A percentile compares a stretch with the other conserved stretches of the same genome.
These are phyloP conservation scores for Dendrocalamus sinicus DNA, from an alignment of 176 grass and related monocot genomes.

Conservation along the genomic window DNA sequence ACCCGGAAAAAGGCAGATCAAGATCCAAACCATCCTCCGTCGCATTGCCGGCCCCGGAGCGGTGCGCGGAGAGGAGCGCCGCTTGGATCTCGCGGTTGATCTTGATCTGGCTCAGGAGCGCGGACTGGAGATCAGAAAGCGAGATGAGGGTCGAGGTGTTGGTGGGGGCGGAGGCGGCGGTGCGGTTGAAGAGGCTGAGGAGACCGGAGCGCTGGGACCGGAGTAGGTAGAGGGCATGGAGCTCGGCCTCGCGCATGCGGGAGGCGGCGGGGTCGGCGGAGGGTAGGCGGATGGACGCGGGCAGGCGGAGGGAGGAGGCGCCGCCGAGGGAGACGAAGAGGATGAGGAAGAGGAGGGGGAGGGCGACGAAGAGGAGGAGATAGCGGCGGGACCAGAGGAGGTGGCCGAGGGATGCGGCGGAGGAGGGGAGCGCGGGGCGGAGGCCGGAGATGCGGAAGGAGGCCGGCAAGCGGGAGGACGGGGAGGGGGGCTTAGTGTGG, in stretches of 20 bases:
- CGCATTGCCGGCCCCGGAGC: conserved; percentile 50
- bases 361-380: conserved; percentile 30
- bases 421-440: conserved; percentile 41
- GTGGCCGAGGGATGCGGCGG: conserved; percentile 47
- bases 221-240: conserved; percentile 79
- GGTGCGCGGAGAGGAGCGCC: conserved; percentile 72
- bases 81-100: conserved; percentile 82
- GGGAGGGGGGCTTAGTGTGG: conserved; percentile 53
- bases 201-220: conserved; percentile 72
- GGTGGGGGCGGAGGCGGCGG: conserved; percentile 20
- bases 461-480: conserved; percentile 18
- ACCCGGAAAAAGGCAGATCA: conserved; percentile 50
- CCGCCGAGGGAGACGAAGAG: no score
- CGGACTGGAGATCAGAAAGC: conserved; percentile 63
- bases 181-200: conserved; percentile 70
- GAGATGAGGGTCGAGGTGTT: conserved; percentile 43
- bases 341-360: not conserved
- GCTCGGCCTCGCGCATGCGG: conserved; percentile 84
- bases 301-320: no score
- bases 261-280: conserved; percentile 49
- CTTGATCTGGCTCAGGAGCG: conserved; percentile 76
- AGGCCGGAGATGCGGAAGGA: conserved; percentile 41
- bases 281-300: no score
- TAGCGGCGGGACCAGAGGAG: conserved; percentile 63
- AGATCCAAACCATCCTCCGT: conserved; percentile 54